These are phyloP conservation scores for Paramyrothecium roridum DNA, from an alignment of 2,329 filamentous ascomycete species.

Conservation along the genomic window DNA sequence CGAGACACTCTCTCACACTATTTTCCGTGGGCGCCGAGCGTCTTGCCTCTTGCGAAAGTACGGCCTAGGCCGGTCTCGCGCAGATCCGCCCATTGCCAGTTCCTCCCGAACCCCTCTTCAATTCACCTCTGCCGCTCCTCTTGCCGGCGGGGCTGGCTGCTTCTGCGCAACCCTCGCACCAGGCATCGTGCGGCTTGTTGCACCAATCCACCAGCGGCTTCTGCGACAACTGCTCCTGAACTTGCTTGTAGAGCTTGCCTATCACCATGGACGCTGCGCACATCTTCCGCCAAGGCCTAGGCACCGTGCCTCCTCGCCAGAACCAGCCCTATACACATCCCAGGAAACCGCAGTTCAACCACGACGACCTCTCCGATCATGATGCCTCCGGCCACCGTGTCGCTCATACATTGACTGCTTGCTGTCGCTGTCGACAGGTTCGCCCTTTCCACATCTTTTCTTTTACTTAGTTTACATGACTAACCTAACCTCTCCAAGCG, in stretches of 20 bases:
- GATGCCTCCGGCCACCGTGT: constrained; percentile 59
- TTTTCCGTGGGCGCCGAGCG: too few species aligned
- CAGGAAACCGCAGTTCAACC: constrained; percentile 21
- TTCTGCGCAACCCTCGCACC: too few species aligned
- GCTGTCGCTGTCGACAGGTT: constrained; percentile 76
- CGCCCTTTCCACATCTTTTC: constrained; percentile 4
- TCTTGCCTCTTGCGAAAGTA: too few species aligned
- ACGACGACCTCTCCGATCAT: constrained; percentile 42
- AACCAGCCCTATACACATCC: constrained; percentile 27
- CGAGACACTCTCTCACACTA: too few species aligned
- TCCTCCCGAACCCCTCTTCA: too few species aligned
- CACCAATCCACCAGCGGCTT: too few species aligned
- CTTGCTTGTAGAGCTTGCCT: neutral
- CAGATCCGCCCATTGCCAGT: too few species aligned
- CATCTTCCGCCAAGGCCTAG: constrained; percentile 58
- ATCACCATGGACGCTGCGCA: constrained; percentile 54
- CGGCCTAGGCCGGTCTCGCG: too few species aligned
- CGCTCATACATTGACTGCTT: constrained; percentile 76
- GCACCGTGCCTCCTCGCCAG: constrained; percentile 36
- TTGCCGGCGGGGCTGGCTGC: too few species aligned
- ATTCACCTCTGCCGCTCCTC: too few species aligned
- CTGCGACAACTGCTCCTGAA: neutral
- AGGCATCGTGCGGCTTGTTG: too few species aligned
- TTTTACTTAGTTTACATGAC: constrained; percentile 2
- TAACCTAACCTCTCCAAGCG: constrained; percentile 51